Conservation (phyloP, 176 grass and related monocot genomes). For the Canna indica region DNA sequence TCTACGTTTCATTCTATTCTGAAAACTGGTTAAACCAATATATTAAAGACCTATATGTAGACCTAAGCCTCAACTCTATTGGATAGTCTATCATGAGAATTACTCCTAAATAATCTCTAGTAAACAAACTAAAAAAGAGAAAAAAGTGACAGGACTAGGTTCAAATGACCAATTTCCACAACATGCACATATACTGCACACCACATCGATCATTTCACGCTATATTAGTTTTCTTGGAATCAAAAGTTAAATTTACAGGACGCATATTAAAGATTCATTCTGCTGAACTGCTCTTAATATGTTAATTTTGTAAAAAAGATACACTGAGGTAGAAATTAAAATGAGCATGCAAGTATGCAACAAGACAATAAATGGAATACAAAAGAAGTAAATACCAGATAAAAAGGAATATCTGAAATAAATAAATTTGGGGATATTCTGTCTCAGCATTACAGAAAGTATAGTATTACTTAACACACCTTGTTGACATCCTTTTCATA, state of each 20-base stretch:
- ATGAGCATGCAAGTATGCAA: background rate
- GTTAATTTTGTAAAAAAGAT: background rate
- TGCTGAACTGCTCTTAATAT: background rate
- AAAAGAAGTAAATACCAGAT: background rate
- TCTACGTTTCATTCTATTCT: too few species aligned
- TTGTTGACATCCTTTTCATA: slow-evolving; percentile 97
- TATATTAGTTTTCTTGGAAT: background rate
- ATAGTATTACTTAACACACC: slow-evolving; percentile 27
- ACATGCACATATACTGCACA: too few species aligned
- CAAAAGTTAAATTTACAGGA: background rate
- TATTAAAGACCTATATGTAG: too few species aligned
- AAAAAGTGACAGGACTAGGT: too few species aligned
- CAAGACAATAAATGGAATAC: background rate
- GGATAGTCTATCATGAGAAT: too few species aligned
- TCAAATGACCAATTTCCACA: too few species aligned
- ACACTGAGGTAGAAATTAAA: background rate
- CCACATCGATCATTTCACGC: too few species aligned
- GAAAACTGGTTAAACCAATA: too few species aligned
- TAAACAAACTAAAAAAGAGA: too few species aligned
- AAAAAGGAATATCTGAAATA: background rate
- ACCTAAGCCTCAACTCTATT: too few species aligned
- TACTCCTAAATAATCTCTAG: too few species aligned
- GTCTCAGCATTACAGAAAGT: background rate
- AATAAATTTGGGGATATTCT: background rate
- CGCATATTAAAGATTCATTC: background rate